Conservation (phyloP, 805 yeast species). For the Zygosaccharomyces bailii region DNA sequence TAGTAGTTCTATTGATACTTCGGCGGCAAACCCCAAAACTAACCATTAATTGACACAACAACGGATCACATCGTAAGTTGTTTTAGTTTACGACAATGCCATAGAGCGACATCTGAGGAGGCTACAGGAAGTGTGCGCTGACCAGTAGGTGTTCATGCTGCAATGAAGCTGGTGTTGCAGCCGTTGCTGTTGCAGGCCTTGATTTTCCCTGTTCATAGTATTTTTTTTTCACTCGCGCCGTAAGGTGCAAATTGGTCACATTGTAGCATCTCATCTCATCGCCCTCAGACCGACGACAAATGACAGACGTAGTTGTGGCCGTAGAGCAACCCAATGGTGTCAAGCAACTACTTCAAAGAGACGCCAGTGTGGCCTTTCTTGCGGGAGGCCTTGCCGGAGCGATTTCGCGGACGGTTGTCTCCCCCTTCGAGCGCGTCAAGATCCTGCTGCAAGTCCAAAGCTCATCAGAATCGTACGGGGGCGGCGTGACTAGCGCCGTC, state of each 20-base stretch:
- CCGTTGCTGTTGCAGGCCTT: too few relatives aligned
- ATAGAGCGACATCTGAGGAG: too few relatives aligned
- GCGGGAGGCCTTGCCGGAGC: conserved; percentile 82
- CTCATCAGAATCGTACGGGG: conserved; percentile 41
- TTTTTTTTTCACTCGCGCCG: conserved; percentile 1
- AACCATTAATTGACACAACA: too few relatives aligned
- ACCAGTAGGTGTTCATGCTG: too few relatives aligned
- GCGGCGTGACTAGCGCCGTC: conserved; percentile 76
- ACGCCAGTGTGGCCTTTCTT: conserved; percentile 42
- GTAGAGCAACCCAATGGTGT: conserved; percentile 8
- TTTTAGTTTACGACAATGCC: too few relatives aligned
- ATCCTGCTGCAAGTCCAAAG: conserved; percentile 86
- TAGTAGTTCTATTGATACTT: too few relatives aligned
- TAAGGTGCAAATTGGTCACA: too few relatives aligned
- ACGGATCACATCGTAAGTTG: too few relatives aligned
- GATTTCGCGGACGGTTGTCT: conserved; percentile 81
- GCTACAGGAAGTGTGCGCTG: too few relatives aligned
- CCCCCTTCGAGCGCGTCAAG: conserved; percentile 93
- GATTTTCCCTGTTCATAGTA: too few relatives aligned
- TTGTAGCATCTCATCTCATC: neutral
- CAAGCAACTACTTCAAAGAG: conserved; percentile 19
- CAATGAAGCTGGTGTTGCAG: too few relatives aligned
- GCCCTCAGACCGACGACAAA: conserved; percentile 1
- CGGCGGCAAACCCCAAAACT: too few relatives aligned
- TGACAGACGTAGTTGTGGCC: conserved; percentile 10